phyloP scores from a whole-genome alignment of 1,284 basidiomycete genomes.

The Ganoderma sinense region DNA sequence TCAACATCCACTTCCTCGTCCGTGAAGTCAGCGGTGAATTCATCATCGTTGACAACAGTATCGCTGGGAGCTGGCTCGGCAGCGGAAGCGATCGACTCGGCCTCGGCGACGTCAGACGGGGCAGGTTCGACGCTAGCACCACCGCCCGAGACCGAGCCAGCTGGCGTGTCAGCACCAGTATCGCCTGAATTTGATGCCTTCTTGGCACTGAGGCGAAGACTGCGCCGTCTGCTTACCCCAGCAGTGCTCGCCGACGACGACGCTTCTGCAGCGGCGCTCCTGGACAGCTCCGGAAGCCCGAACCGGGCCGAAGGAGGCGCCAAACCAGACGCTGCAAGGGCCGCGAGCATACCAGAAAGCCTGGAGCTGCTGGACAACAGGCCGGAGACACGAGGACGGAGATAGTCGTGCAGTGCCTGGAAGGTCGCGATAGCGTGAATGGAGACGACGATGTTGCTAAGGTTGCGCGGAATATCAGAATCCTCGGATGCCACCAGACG shows the following conservation, averaged over 20 bases:
- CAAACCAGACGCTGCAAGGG: conserved; percentile 84
- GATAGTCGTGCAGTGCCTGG: conserved; percentile 93
- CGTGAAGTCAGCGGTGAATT: conserved; percentile 72
- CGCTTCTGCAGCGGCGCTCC: conserved; percentile 37
- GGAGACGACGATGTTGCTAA: conserved; percentile 91
- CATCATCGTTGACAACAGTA: conserved; percentile 64
- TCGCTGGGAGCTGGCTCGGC: conserved; percentile 56
- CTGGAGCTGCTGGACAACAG: conserved; percentile 71
- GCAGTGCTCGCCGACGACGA: conserved; percentile 45
- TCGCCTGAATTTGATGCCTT: conserved; percentile 46
- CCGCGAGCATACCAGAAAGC: conserved; percentile 90
- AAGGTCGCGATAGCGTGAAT: conserved; percentile 97
- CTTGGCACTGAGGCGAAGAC: conserved; percentile 84
- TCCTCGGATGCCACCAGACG: conserved; percentile 89
- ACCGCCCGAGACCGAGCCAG: neutral
- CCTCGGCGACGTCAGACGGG: conserved; percentile 38
- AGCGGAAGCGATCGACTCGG: conserved; percentile 34
- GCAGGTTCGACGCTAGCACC: conserved; percentile 30
- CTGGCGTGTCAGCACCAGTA: conserved; percentile 6
- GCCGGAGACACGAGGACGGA: conserved; percentile 89
- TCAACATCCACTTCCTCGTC: conserved; percentile 80
- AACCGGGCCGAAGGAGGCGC: conserved; percentile 47
- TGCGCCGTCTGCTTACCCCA: conserved; percentile 70
- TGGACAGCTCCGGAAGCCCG: conserved; percentile 41
- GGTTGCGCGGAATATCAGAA: conserved; percentile 84